Evolutionary conservation across 805 yeast species (phyloP).

Genomic region (Cyberlindnera petersonii): DNA sequence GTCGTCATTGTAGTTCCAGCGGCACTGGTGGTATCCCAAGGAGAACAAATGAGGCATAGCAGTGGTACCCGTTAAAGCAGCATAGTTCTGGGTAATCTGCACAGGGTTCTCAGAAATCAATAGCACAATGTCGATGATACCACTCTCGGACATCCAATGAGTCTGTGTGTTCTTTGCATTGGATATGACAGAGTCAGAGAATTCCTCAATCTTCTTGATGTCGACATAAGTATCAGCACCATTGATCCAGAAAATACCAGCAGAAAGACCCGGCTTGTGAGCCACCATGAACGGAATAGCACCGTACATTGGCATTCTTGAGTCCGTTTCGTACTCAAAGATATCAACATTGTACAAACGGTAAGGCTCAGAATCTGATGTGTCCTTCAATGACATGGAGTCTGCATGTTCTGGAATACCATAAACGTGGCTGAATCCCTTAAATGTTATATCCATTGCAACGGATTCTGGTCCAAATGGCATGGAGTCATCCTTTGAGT

Average conservation of each 20-base stretch:
- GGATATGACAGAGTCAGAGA: constrained; percentile 14
- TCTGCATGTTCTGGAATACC: constrained; percentile 99
- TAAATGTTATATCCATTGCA: constrained; percentile 70
- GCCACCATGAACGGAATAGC: constrained; percentile 86
- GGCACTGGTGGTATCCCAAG: constrained; percentile 90
- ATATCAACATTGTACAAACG: constrained; percentile 90
- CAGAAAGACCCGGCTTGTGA: constrained; percentile 49
- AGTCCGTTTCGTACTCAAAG: constrained; percentile 83
- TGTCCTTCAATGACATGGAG: constrained; percentile 66
- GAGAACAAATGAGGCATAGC: constrained; percentile 73
- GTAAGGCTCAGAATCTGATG: constrained; percentile 65
- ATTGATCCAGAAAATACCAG: constrained; percentile 88
- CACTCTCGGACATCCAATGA: constrained; percentile 95
- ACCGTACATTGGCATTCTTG: constrained; percentile 92
- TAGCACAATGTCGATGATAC: constrained; percentile 70
- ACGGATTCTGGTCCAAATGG: constrained; percentile 90
- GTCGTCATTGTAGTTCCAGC: constrained; percentile 95
- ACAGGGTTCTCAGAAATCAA: constrained; percentile 57
- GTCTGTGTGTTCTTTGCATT: constrained; percentile 36
- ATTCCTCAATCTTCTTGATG: constrained; percentile 39
- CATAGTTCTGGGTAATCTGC: constrained; percentile 57
- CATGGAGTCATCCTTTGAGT: constrained; percentile 57
- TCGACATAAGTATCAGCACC: constrained; percentile 92
- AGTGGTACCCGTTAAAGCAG: constrained; percentile 67
- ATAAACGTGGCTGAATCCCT: constrained; percentile 58